Percentiles rank a stretch among this genome's conserved stretches.
Conservation (phyloP, 495 filamentous ascomycete genomes). For the Penicillium chermesinum region DNA sequence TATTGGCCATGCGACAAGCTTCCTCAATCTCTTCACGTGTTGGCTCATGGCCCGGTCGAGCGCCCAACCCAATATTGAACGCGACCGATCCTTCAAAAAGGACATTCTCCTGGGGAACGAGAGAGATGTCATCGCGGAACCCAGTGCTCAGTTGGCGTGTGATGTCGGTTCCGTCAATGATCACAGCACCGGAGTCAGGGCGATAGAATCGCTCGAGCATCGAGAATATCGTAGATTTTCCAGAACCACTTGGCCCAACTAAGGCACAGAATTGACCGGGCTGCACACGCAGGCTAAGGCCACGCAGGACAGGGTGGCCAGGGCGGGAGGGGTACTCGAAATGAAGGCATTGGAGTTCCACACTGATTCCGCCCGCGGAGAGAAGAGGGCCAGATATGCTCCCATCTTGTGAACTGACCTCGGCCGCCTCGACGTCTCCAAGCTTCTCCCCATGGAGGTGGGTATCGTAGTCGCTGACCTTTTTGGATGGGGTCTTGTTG, state of each 20-base stretch:
- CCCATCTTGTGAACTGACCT: neutral
- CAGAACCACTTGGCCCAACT: slow-evolving; percentile 56
- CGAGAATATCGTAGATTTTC: slow-evolving; percentile 56
- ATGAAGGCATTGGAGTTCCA: slow-evolving; percentile 48
- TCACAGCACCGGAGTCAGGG: slow-evolving; percentile 32
- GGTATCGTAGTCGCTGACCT: slow-evolving; percentile 6
- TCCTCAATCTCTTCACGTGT: slow-evolving; percentile 49
- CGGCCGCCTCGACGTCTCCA: slow-evolving; percentile 20
- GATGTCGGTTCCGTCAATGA: slow-evolving; percentile 40
- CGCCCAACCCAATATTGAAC: slow-evolving; percentile 52
- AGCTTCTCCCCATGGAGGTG: slow-evolving; percentile 21
- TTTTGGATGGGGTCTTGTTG: slow-evolving; percentile 8
- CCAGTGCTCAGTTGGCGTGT: slow-evolving; percentile 23
- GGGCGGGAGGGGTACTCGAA: slow-evolving; percentile 60
- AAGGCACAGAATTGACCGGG: slow-evolving; percentile 55
- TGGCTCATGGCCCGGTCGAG: slow-evolving; percentile 35
- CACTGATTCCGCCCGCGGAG: slow-evolving; percentile 22
- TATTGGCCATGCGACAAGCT: slow-evolving; percentile 51
- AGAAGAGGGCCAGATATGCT: neutral
- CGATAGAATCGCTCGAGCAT: slow-evolving; percentile 58
- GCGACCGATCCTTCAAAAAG: slow-evolving; percentile 49
- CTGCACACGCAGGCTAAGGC: slow-evolving; percentile 48
- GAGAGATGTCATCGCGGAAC: slow-evolving; percentile 48
- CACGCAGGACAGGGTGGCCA: slow-evolving; percentile 45
- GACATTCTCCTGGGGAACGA: slow-evolving; percentile 51